These are phyloP conservation scores for Mucor racemosus DNA, from an alignment of 371 early-diverging fungal genomes.

Conservation along the genomic window DNA sequence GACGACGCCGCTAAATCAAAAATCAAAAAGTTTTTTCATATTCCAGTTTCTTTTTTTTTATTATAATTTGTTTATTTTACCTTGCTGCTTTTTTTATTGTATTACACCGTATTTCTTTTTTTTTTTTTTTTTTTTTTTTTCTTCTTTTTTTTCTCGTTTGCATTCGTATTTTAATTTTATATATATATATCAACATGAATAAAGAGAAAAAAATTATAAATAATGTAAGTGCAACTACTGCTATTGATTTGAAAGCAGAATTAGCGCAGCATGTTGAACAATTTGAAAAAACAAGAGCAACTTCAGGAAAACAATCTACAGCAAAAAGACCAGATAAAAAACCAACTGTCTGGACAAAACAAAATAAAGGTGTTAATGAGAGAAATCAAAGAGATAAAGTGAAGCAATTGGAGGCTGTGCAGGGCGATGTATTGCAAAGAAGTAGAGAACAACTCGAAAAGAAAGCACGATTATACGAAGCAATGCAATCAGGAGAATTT, in stretches of 20 bases:
- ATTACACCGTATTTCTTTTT: background rate
- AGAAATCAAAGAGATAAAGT: conserved; percentile 38
- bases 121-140: background rate
- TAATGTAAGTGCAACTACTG: conserved; percentile 40
- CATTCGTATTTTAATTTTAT: background rate
- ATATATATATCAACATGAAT: conserved; percentile 5
- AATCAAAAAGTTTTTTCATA: background rate
- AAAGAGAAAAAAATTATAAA: conserved; percentile 19
- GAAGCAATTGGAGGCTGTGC: conserved; percentile 36
- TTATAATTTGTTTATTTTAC: background rate
- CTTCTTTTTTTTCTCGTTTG: background rate
- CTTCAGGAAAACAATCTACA: conserved; percentile 36
- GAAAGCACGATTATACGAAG: conserved; percentile 70
- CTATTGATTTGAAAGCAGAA: conserved; percentile 47
- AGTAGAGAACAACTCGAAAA: conserved; percentile 67
- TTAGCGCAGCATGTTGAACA: conserved; percentile 45
- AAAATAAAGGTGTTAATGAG: conserved; percentile 62
- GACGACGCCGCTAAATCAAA: conserved; percentile 15
- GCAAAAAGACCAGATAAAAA: conserved; percentile 46
- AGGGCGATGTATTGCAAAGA: conserved; percentile 38
- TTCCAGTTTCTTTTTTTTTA: background rate
- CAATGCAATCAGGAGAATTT: conserved; percentile 43
- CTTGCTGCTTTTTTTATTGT: background rate
- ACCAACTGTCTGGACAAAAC: conserved; percentile 60
- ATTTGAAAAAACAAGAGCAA: conserved; percentile 38